Evolutionary conservation across 1,284 basidiomycete genomes (phyloP), one percentile per base, ranked within the genome.

Genomic region (Sanguinoderma infundibulare): DNA sequence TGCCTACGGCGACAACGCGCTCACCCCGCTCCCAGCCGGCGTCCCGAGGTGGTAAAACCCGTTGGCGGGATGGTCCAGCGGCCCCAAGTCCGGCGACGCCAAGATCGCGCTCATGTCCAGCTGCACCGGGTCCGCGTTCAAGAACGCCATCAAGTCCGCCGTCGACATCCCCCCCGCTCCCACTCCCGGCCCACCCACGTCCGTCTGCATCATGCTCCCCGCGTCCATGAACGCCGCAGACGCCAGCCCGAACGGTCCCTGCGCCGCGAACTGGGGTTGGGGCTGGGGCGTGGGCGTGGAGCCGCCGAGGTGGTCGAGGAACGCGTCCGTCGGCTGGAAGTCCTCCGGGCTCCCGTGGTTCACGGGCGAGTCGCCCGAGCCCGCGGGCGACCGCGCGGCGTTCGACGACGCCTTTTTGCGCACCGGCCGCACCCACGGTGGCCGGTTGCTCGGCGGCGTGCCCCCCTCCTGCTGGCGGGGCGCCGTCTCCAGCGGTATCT

Each of bases 391-490:
- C 63, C 80, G 69, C 68, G 75, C n/a, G n/a, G n/a, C 70, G 53
- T 77, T 56, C 44, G 81, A 82, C 2, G 83, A 77, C 4, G 83
- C 82, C 77, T 91, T 91, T 74, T 92, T 93, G 56, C 91, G 89
- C 3, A 94, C 87, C 7, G 94, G 94, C 35, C 93, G 85, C 58
- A 95, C 86, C 94, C 94, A 96, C 7, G 93, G 90, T 0, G 92
- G 93, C 30, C 89, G 79, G 7, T 84, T 75, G 54, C 76, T 75
- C 10, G 71, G 78, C 38, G 82, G 83, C n/a, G 82, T 78, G 20
- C 30, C 14, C 24, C 81, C 77, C 42, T 83, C 40, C 15, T 30
- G 86, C 53, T 60, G 56, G 40, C 81, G 82, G 17, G 59, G 59
- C 34, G 81, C 81, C 22, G 79, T 73, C 2, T 95, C 92, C 57